Evolutionary conservation across 2,329 filamentous ascomycete species (phyloP).

Genomic region (Pseudohalonectria lignicola): DNA sequence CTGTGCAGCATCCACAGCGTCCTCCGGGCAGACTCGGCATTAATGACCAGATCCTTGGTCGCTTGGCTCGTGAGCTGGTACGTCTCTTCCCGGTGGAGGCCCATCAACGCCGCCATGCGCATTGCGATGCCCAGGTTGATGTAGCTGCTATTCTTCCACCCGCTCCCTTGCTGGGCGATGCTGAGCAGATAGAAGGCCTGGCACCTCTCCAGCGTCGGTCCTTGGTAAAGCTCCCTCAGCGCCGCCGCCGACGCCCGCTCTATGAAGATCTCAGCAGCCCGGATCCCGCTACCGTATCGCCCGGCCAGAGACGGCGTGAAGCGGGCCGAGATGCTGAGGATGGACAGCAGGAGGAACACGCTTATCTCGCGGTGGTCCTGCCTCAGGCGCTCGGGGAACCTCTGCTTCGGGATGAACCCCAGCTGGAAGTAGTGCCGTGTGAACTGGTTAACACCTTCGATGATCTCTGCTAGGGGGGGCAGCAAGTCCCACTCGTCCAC

Average conservation of each 20-base stretch:
- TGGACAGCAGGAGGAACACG: slow-evolving; percentile 41
- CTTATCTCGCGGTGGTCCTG: slow-evolving; percentile 36
- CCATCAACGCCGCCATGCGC: slow-evolving; percentile 43
- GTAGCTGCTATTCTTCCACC: slow-evolving; percentile 39
- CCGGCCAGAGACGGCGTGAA: slow-evolving; percentile 36
- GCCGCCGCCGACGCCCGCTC: slow-evolving; percentile 36
- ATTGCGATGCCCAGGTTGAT: slow-evolving; percentile 46
- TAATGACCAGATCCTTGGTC: slow-evolving; percentile 31
- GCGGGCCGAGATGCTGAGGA: slow-evolving; percentile 45
- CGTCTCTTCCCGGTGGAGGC: slow-evolving; percentile 43
- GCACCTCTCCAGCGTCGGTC: slow-evolving; percentile 41
- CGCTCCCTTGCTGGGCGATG: slow-evolving; percentile 47
- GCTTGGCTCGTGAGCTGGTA: slow-evolving; percentile 29
- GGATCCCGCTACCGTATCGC: slow-evolving; percentile 36
- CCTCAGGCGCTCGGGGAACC: slow-evolving; percentile 34
- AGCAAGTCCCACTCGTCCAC: slow-evolving; percentile 37
- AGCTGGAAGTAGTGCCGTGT: slow-evolving; percentile 47
- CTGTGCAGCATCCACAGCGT: slow-evolving; percentile 51
- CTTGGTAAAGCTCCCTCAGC: slow-evolving; percentile 36
- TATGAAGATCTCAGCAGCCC: slow-evolving; percentile 42
- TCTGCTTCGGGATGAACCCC: slow-evolving; percentile 44
- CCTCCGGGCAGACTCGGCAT: slow-evolving; percentile 43
- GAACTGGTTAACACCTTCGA: slow-evolving; percentile 42
- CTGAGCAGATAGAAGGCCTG: slow-evolving; percentile 49
- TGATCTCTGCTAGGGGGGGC: slow-evolving; percentile 34